These are phyloP conservation scores for Cephaloascus fragrans DNA, from an alignment of 805 yeast species.

Conservation along the genomic window DNA sequence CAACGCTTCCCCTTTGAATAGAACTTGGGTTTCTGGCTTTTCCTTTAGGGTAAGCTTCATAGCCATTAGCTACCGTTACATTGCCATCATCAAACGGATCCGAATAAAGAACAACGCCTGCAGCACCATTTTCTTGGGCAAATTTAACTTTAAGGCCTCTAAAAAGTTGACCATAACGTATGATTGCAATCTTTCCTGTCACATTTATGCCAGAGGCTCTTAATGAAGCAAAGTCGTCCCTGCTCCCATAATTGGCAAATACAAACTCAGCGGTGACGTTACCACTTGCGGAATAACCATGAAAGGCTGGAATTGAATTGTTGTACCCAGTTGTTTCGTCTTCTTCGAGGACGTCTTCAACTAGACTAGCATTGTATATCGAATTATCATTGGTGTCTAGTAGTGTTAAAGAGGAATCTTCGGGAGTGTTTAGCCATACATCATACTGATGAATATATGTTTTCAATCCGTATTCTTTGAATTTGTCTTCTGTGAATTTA, in stretches of 20 bases:
- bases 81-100: constrained; percentile 54
- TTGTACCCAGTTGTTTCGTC: constrained; percentile 28
- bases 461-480: constrained; percentile 40
- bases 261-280: constrained; percentile 45
- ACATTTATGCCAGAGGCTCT: constrained; percentile 29
- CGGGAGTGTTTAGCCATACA: constrained; percentile 43
- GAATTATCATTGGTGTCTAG: constrained; percentile 21
- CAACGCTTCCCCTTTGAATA: constrained; percentile 54
- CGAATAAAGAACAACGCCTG: constrained; percentile 46
- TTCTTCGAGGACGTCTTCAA: constrained; percentile 35
- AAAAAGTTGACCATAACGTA: constrained; percentile 38
- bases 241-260: constrained; percentile 51
- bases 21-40: constrained; percentile 55
- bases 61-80: constrained; percentile 47
- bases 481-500: constrained; percentile 40
- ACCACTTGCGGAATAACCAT: constrained; percentile 60
- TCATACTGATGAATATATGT: constrained; percentile 46
- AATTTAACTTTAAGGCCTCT: constrained; percentile 49
- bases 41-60: constrained; percentile 49
- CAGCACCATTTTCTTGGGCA: constrained; percentile 55
- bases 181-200: constrained; percentile 48
- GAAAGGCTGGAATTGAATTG: constrained; percentile 38
- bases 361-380: constrained; percentile 36
- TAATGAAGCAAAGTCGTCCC: constrained; percentile 41
- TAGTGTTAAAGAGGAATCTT: constrained; percentile 30